Evolutionary conservation across 345 rosid genomes (phyloP), one percentile per base, ranked within the genome.

Genomic region (Triadica sebifera): DNA sequence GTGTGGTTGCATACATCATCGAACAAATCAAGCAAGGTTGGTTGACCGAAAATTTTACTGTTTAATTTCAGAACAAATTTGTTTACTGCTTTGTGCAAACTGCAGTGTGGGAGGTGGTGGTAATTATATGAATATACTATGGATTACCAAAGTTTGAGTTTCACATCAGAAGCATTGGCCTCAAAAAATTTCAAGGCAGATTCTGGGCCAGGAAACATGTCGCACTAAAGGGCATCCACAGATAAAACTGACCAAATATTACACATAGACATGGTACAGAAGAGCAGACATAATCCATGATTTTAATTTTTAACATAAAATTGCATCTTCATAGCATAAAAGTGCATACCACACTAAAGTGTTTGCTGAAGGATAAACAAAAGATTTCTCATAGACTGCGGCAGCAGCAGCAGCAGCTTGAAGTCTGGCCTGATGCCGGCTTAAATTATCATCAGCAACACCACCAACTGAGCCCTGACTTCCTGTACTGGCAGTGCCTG

Each of bases 331-430:
- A 4, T 5, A 8, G 46, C 46, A 43, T 43, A 66, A 20, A 70
- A 81, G 55, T 12, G 78, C 89, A 65, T 84, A 91, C 97, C 97
- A 87, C 17, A 63, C 89, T 72, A 78, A 61, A 20, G 88, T 77
- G 81, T 79, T 90, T 76, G 91, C 84, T 55, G 91, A 86, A 76
- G 98, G 97, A 85, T 94, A 92, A 67, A 89, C 91, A 75, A 84
- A 75, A 39, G 97, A 92, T 79, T 83, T 94, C 73, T 87, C 95
- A 76, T 92, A 92, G 76, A 89, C 63, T 37, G 98, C 79, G 19
- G 97, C 97, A 10, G 98, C 97, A 17, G 91, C 83, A 0, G 89
- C 89, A 52, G 97, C 96, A 76, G 97, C 98, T 87, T 79, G 97
- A 46, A 91, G 80, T 81, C 97, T 89, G 70, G 86, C 90, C 79